A percentile compares a stretch with the other conserved stretches of the same genome.
Conservation (phyloP, 495 filamentous ascomycete species). For the Penicillium malachiteum region DNA sequence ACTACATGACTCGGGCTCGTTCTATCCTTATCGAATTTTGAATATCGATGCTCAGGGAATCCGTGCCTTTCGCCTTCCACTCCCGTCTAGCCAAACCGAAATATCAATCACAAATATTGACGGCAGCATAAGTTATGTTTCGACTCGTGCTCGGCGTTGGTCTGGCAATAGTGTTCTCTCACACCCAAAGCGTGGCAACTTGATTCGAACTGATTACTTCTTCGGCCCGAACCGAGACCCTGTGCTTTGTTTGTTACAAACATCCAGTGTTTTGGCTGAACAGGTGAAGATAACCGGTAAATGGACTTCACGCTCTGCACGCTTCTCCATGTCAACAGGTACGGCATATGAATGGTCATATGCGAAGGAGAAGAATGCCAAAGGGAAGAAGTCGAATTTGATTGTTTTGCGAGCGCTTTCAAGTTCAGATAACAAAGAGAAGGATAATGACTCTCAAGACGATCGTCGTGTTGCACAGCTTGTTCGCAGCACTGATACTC, state of each 20-base stretch:
- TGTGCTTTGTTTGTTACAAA: conserved; percentile 24
- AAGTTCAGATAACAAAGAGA: conserved; percentile 5
- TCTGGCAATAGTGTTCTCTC: conserved; percentile 43
- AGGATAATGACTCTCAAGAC: background rate
- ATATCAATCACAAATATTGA: conserved; percentile 45
- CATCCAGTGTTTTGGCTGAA: conserved; percentile 1
- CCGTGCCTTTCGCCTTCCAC: conserved; percentile 39
- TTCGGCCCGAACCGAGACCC: conserved; percentile 46
- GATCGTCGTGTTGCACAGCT: conserved; percentile 41
- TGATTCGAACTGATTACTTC: conserved; percentile 48
- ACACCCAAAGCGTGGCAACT: conserved; percentile 18
- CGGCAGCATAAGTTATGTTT: conserved; percentile 38
- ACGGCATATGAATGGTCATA: conserved; percentile 52
- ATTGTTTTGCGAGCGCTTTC: conserved; percentile 30
- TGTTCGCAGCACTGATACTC: conserved; percentile 38
- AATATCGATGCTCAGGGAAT: conserved; percentile 49
- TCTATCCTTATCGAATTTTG: conserved; percentile 26
- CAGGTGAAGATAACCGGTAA: conserved; percentile 15
- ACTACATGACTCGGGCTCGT: conserved; percentile 4
- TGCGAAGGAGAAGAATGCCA: conserved; percentile 31
- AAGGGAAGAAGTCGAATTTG: conserved; percentile 29
- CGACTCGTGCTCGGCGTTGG: conserved; percentile 37
- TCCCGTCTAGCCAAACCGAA: conserved; percentile 38
- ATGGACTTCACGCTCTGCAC: conserved; percentile 37
- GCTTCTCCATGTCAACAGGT: conserved; percentile 36